phyloP scores from a whole-genome alignment of 192 early-diverging fungal species.

The Coemansia sp. region DNA sequence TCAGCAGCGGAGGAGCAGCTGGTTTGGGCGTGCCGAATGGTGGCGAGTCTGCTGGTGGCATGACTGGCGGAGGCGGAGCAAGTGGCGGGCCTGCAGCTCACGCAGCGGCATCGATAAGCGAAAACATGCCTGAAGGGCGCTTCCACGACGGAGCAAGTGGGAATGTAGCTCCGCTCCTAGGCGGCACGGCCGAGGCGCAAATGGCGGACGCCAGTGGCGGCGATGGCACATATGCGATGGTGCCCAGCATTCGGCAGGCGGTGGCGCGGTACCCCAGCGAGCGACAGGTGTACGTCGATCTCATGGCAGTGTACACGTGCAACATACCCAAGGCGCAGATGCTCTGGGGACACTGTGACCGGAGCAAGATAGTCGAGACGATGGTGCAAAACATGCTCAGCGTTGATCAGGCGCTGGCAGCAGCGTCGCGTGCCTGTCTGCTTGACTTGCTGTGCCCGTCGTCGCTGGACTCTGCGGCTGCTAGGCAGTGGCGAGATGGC shows the following conservation, averaged over 20 bases:
- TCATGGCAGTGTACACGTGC: conserved; percentile 35
- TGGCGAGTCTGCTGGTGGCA: conserved; percentile 1
- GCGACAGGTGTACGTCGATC: conserved; percentile 51
- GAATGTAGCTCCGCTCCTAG: neutral
- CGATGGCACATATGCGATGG: conserved; percentile 5
- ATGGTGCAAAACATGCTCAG: conserved; percentile 82
- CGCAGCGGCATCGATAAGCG: neutral
- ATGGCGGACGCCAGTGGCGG: neutral
- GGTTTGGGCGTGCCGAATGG: conserved; percentile 1
- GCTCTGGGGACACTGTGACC: conserved; percentile 59
- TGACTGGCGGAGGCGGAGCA: neutral
- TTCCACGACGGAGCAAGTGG: neutral
- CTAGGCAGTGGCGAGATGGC: neutral
- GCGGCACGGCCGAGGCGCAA: neutral
- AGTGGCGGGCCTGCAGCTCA: neutral
- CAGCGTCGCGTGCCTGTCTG: conserved; percentile 50
- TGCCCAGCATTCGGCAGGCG: conserved; percentile 26
- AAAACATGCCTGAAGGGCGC: neutral
- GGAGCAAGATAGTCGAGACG: conserved; percentile 74
- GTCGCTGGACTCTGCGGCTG: neutral
- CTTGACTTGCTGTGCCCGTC: conserved; percentile 41
- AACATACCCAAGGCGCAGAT: conserved; percentile 31
- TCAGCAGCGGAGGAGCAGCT: neutral
- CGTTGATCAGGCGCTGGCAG: conserved; percentile 81
- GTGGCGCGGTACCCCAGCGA: conserved; percentile 29